Evolutionary conservation across 2,329 filamentous ascomycete species (phyloP), one percentile per base, ranked within the genome.

Genomic region (Purpureocillium lavendulum): DNA sequence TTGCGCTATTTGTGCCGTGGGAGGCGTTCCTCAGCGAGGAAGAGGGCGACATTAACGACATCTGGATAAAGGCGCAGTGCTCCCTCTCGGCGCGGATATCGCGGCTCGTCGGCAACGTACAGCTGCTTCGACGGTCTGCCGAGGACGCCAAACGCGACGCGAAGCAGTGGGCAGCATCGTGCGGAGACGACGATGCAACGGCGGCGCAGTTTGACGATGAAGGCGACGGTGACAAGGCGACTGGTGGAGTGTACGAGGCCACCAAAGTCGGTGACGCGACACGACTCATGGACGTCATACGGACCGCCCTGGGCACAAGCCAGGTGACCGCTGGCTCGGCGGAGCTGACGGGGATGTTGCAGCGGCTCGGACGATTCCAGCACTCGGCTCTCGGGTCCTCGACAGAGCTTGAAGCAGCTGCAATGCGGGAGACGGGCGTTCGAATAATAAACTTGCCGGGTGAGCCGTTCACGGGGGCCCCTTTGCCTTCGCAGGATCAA

Each of bases 11-110:
- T 10, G 21, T 26, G 1, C 43, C 40, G 14, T 45, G 43, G 43
- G 28, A 45, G 18, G 30, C 17, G 1, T 45, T 45, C 30, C 10
- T 28, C 8, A 12, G 9, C 24, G 29, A 35, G 26, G 12, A 17
- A n/a, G 1, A 4, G 12, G 41, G 15, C 13, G 43, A 45, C 30
- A 45, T 45, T n/a, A 45, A 45, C 30, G 14, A 7, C 15, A 41
- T 44, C 35, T 41, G 35, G 42, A 21, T 30, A 15, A 33, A 33
- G 29, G 36, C 35, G 36, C 39, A 38, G 29, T 13, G 38, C 21
- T 7, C 9, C 15, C 35, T 41, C 13, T 17, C 40, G 12, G 35
- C 13, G 13, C 30, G 30, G 5, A 32, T 32, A 32, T 26, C 21
- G 21, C 21, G 21, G 6, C 21, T 26, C 21, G 21, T 12, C 10